Percentiles rank a stretch among this genome's conserved stretches.
phyloP scores from a whole-genome alignment of 345 rosid genomes.

The Gossypium anomalum region DNA sequence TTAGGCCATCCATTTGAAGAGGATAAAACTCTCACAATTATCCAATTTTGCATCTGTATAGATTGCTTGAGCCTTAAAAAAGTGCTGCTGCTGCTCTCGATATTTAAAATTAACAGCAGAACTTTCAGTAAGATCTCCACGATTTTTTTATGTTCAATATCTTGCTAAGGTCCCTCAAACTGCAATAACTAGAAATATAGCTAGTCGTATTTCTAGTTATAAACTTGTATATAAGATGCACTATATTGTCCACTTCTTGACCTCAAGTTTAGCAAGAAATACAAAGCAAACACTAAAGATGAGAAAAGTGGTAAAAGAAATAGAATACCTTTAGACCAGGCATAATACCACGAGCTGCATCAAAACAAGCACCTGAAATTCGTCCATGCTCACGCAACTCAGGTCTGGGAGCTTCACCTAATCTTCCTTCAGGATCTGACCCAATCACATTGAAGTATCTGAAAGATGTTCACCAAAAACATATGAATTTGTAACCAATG shows the following conservation, averaged over 20 bases:
- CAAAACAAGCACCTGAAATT: conserved; percentile 97
- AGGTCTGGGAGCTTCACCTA: conserved; percentile 97
- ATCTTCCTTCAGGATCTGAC: conserved; percentile 90
- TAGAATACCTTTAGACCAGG: conserved; percentile 71
- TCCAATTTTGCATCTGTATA: neutral
- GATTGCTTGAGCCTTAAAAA: neutral
- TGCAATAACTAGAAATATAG: neutral
- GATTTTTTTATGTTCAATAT: neutral
- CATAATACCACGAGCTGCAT: conserved; percentile 92
- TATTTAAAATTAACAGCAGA: neutral
- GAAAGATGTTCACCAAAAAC: conserved; percentile 14
- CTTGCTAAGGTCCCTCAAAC: neutral
- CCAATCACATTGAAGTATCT: conserved; percentile 99
- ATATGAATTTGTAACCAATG: conserved; percentile 11
- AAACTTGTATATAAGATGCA: neutral
- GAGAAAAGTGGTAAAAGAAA: neutral
- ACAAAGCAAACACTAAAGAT: neutral
- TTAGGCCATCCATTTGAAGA: neutral
- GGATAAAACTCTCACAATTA: neutral
- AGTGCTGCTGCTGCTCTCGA: neutral
- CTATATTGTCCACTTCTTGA: neutral
- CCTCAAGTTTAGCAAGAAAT: neutral
- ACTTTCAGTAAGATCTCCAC: neutral
- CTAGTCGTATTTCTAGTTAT: neutral
- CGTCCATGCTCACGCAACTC: conserved; percentile 96